Base-by-base conservation (phyloP, 768 basidiomycete species). In the Termitomyces sp. region DNA sequence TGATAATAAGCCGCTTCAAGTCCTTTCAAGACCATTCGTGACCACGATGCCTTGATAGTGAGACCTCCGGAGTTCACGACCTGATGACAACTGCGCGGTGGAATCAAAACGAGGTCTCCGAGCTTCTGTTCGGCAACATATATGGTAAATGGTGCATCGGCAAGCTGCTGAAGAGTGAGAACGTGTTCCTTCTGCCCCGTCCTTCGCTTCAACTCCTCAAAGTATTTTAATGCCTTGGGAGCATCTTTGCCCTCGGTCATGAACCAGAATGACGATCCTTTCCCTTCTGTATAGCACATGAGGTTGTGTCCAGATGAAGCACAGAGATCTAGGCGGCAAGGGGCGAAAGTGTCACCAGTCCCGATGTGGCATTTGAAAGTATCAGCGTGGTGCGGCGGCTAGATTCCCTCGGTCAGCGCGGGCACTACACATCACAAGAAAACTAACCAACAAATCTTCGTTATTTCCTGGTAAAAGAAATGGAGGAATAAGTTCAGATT, bases 351-450 rank as follows among this genome's bases (percentile, higher is more conserved):
- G 60, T 90, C 91, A 0, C 88, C 88, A 58, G 87, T 76, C 8
- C 92, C 92, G 6, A 92, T 70, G 64, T 94, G 93, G 66, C 88
- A 91, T 88, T 93, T 92, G 2, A 93, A 72, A 0, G 90, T 91
- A 65, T 93, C 87, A 4, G 89, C 82, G 27, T 73, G 73, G 18
- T 47, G 20, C 13, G 48, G 48, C 45, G 76, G 75, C 88, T 52
- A 34, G n/a, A n/a, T 49, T 50, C n/a, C 54, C 42, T 60, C 39
- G 50, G 34, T 50, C 27, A 33, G 44, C 13, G n/a, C 27, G 44
- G 36, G 50, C 13, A 59, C n/a, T 20, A 27, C 6, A 31, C 30
- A 44, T 46, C 41, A 33, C 1, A 45, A 34, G 13, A 50, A 42
- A 37, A 37, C 70, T 81, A 22, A 77, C 74, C 61, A 91, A 75